Conservation (phyloP, 257 asterid genomes). For the Catharanthus roseus region DNA sequence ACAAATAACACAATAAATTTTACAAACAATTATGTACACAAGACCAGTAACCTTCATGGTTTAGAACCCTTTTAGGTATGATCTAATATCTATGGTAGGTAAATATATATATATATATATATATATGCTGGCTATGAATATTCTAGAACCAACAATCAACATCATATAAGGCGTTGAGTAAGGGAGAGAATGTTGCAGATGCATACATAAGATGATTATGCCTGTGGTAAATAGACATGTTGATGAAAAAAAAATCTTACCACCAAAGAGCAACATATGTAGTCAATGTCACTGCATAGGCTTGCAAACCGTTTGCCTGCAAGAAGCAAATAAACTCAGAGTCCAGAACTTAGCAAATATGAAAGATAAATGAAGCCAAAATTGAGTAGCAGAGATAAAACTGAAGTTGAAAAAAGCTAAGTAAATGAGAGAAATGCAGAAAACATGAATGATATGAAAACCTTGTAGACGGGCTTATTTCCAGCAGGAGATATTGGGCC, state of each 20-base stretch:
- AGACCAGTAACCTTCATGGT: not conserved
- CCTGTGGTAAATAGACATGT: not conserved
- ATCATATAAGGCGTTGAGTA: not conserved
- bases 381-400: not conserved
- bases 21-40: not conserved
- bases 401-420: not conserved
- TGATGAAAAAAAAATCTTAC: slow-evolving; percentile 38
- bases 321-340: slow-evolving; percentile 19
- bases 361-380: not conserved
- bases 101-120: not conserved
- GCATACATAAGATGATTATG: not conserved
- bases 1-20: not conserved
- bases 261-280: slow-evolving; percentile 86
- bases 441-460: not conserved
- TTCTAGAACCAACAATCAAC: not conserved
- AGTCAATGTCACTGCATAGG: slow-evolving; percentile 68
- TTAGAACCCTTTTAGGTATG: not conserved
- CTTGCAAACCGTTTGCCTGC: slow-evolving; percentile 88
- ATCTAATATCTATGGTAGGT: not conserved
- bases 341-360: slow-evolving; percentile 7
- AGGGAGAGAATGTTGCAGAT: not conserved
- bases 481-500: slow-evolving; percentile 95
- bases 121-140: not conserved
- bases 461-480: slow-evolving; percentile 87
- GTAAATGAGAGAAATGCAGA: not conserved